Base-by-base conservation (phyloP, 225 moss, liverwort and hornwort genomes). In the Pseudisothecium myosuroides region DNA sequence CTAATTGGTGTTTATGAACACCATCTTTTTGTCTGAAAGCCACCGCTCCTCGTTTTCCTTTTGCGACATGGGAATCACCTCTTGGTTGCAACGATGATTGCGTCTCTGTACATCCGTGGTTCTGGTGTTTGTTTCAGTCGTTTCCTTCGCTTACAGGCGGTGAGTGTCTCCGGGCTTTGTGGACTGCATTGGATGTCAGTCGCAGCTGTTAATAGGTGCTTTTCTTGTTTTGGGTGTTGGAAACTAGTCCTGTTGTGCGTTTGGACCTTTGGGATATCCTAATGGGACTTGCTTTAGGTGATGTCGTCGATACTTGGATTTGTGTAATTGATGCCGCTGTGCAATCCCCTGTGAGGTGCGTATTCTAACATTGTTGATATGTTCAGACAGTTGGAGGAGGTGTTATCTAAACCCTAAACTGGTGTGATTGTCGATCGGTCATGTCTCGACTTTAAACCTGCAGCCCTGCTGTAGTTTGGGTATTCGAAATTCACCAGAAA, bases 121-220 rank as follows among this genome's bases (percentile, higher is more conserved):
- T 28, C 2, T 43, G 15, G 39, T 39, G 39, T 69, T 27, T 3
- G 8, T 39, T 52, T 52, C 52, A 52, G 52, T 52, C 16, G 16
- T 5, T 52, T 52, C 17, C 5, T 54, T 52, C 54, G 54, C 54
- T n/a, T n/a, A 6, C 54, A 17, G 17, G 54, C 17, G 17, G 17
- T 17, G 54, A 54, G 54, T 17, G 54, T 17, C 1, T 54, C 17
- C 54, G 17, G 54, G 17, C 17, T 17, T 54, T 17, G 59, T 72
- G 9, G 10, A 14, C 23, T 5, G 2, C 45, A 8, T 32, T 23
- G 21, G 36, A 15, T 21, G 19, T 50, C 12, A 7, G 3, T 34
- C 0, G 17, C 0, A 32, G 21, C 5, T 20, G 18, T 32, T 1
- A 0, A 3, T 14, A 5, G 29, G 11, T 31, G 7, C 3, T 9